Evolutionary conservation across 208 protist species (phyloP), one percentile per base, ranked within the genome.

Genomic region (Vickermania spadyakhi): DNA sequence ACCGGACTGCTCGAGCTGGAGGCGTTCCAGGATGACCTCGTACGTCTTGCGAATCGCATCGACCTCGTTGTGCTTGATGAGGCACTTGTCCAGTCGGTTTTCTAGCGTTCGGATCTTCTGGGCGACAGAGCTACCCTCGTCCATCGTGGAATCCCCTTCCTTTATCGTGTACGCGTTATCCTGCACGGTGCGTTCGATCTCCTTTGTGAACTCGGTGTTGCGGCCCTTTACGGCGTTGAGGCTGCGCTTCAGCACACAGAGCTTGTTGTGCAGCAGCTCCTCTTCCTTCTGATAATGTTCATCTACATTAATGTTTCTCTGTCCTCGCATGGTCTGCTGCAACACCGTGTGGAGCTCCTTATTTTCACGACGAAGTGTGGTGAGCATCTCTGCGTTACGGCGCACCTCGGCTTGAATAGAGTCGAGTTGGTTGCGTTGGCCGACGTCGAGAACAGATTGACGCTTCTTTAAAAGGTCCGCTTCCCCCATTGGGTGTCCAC

Each of bases 1-100:
- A 5, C 84, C 85, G 3, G 89, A 63, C 63, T 94, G 89, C 75
- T 97, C 91, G 55, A 96, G 71, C 71, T 96, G 86, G 22, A 98
- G 81, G 14, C 94, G 81, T 67, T 96, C 83, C 60, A 97, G 72
- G 53, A 98, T 93, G 56, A 94, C 88, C 71, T 97, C 89, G 74
- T 98, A 98, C 14, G 96, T 98, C 52, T 89, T 91, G 18, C 84
- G 78, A 53, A 98, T 97, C 42, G 82, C 81, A 64, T 88, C 84
- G 5, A 96, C 91, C 64, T 98, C 96, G 68, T 98, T 98, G 86
- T 96, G 94, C 79, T 98, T 98, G 56, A 98, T 96, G 26, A 97
- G 89, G 26, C 93, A 96, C 79, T 98, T 98, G 72, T 98, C 96
- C 0, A 98, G 83, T 5, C 93, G 72, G 66, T 98, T 98, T 70